A percentile compares a stretch with the other conserved stretches of the same genome.
Evolutionary conservation across 1,284 basidiomycete genomes (phyloP).

Genomic region (Ceratobasidium sp.): DNA sequence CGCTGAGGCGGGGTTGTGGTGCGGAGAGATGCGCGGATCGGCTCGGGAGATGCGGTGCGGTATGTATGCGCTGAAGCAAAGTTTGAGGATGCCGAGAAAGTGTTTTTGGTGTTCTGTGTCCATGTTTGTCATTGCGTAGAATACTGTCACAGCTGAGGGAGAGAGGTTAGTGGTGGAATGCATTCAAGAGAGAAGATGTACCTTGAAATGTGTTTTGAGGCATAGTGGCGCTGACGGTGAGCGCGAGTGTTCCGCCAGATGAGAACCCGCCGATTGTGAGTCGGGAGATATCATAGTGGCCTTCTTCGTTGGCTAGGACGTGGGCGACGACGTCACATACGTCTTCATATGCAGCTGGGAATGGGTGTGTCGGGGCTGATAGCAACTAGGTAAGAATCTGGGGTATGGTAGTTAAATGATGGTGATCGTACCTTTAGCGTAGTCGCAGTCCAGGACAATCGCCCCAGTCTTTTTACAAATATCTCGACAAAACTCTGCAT

Average conservation of each 20-base stretch:
- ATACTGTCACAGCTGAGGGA: slow-evolving; percentile 25
- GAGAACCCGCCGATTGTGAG: slow-evolving; percentile 40
- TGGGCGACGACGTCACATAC: slow-evolving; percentile 3
- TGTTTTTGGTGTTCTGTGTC: background rate
- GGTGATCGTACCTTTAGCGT: slow-evolving; percentile 24
- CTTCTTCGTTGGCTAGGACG: slow-evolving; percentile 37
- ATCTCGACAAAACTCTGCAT: slow-evolving; percentile 34
- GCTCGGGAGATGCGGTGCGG: background rate
- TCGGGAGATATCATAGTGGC: slow-evolving; percentile 29
- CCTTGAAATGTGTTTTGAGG: slow-evolving; percentile 26
- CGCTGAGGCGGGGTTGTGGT: slow-evolving; percentile 11
- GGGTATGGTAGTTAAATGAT: background rate
- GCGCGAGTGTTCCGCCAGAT: slow-evolving; percentile 43
- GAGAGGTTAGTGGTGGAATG: background rate
- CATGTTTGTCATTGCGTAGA: slow-evolving; percentile 39
- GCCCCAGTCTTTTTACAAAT: slow-evolving; percentile 1
- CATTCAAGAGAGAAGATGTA: background rate
- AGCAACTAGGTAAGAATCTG: background rate
- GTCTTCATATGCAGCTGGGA: slow-evolving; percentile 42
- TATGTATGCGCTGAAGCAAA: background rate
- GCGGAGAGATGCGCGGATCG: slow-evolving; percentile 37
- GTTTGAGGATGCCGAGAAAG: background rate
- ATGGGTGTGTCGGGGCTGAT: slow-evolving; percentile 30
- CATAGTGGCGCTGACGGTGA: slow-evolving; percentile 32
- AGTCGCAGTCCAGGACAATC: slow-evolving; percentile 37